Evolutionary conservation across 202 grass and related monocot species (phyloP), one percentile per base, ranked within the genome.

Genomic region (Schoenoplectus tabernaemontani): DNA sequence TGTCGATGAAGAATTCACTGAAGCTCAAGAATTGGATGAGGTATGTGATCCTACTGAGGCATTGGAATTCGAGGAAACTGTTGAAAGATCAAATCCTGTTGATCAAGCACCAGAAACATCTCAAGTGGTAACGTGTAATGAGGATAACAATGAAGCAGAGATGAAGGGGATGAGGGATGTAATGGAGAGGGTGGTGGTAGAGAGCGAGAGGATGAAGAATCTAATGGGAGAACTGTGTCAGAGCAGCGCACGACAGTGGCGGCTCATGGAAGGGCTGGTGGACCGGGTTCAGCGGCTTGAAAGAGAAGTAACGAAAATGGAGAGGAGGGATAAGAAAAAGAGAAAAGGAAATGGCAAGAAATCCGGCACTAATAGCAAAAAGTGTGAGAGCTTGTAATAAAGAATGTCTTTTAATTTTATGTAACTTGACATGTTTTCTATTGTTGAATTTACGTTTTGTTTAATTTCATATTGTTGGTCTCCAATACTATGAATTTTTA

Each of bases 211-310:
- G 16, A 59, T 87, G 81, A 77, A 84, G 12, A 20, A 16, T n/a
- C 9, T 84, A 65, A 80, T 84, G 59, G 82, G 63, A 46, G 82
- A 75, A 13, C 5, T 97, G 57, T 92, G 89, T 71, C 77, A 90
- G 68, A 73, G 74, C 59, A 93, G 39, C 28, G 56, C 73, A 66
- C 32, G 87, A 83, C 89, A 96, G 62, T 84, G 78, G 78, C 68
- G 39, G 57, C 57, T 90, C 11, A 90, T 90, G 36, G 80, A 63
- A 1, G 84, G 87, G 22, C 81, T 93, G 39, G 87, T 57, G 9
- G 76, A 83, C n/a, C 79, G 84, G 11, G 89, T 93, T 26, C 80
- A 88, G 33, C 5, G 26, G 39, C 80, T 97, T 20, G 91, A 97
- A 77, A 84, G 15, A 12, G 10, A 82, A 9, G 39, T 97, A 37